Evolutionary conservation across 306 rosid genomes (phyloP).

Genomic region (Carpinus fangiana): DNA sequence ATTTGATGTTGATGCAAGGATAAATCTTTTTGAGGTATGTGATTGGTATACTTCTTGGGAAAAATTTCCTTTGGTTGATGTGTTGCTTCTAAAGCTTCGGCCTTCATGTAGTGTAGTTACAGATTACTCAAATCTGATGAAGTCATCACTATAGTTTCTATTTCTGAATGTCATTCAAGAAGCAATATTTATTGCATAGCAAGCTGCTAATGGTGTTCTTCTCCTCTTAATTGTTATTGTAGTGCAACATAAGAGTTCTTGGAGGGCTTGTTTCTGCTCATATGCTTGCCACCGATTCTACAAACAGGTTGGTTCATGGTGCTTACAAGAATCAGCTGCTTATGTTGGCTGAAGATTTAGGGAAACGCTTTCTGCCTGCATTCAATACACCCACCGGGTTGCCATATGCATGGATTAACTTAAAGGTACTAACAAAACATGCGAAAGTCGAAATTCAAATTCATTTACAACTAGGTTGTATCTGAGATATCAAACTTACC

Average conservation of each 20-base stretch:
- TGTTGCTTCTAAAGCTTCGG: constrained; percentile 22
- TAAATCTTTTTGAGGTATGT: constrained; percentile 92
- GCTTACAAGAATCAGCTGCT: constrained; percentile 73
- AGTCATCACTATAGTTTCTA: constrained; percentile 13
- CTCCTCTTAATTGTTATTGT: constrained; percentile 45
- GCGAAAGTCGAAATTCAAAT: constrained; percentile 4
- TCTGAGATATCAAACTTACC: neutral
- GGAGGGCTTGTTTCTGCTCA: constrained; percentile 99
- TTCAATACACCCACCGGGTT: constrained; percentile 89
- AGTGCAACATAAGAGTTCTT: constrained; percentile 98
- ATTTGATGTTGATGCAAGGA: constrained; percentile 82
- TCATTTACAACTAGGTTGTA: neutral
- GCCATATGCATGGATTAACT: constrained; percentile 97
- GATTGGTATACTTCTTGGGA: neutral
- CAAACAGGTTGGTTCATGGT: constrained; percentile 59
- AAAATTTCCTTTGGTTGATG: constrained; percentile 21
- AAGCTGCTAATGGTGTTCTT: constrained; percentile 23
- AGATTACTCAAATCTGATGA: constrained; percentile 22
- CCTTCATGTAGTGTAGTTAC: neutral
- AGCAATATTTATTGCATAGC: constrained; percentile 16
- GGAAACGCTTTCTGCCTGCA: constrained; percentile 82
- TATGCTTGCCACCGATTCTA: constrained; percentile 87
- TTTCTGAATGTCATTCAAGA: constrained; percentile 28
- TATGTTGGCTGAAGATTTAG: constrained; percentile 84
- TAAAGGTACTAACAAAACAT: constrained; percentile 56